Conservation (phyloP, 2,329 filamentous ascomycete genomes). For the Claviceps maximensis region DNA sequence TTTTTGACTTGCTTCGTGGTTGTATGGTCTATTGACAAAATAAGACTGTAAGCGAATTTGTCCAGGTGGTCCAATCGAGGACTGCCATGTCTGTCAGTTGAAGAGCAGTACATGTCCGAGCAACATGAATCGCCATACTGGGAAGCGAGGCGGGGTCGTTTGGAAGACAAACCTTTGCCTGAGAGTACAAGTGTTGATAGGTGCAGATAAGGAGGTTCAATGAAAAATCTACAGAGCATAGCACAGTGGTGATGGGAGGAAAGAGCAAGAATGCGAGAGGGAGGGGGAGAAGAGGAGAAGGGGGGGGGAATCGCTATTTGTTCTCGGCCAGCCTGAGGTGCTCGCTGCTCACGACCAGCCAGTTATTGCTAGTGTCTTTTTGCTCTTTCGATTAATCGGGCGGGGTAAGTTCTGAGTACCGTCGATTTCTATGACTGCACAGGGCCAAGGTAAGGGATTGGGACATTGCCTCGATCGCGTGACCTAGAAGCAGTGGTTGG, state of each 20-base stretch:
- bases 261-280: conserved; percentile 7
- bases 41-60: background rate
- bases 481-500: conserved; percentile 4
- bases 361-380: conserved; percentile 9
- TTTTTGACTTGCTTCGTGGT: conserved; percentile 7
- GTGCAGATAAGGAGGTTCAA: conserved; percentile 7
- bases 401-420: conserved; percentile 28
- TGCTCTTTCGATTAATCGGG: conserved; percentile 29
- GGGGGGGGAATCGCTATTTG: conserved; percentile 18
- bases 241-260: conserved; percentile 11
- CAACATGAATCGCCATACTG: background rate
- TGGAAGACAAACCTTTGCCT: conserved; percentile 5
- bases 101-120: background rate
- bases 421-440: conserved; percentile 7
- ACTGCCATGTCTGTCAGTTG: background rate
- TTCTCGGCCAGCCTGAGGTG: conserved; percentile 15
- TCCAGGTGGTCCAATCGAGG: background rate
- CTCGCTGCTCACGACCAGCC: conserved; percentile 7
- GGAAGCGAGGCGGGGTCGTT: background rate
- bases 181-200: background rate
- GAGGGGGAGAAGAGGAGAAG: conserved; percentile 9
- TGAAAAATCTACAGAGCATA: conserved; percentile 5
- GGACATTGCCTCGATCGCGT: conserved; percentile 10
- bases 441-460: background rate
- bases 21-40: background rate